Conservation (phyloP, 176 grass and related monocot species). For the Chrysopogon serrulatus region DNA sequence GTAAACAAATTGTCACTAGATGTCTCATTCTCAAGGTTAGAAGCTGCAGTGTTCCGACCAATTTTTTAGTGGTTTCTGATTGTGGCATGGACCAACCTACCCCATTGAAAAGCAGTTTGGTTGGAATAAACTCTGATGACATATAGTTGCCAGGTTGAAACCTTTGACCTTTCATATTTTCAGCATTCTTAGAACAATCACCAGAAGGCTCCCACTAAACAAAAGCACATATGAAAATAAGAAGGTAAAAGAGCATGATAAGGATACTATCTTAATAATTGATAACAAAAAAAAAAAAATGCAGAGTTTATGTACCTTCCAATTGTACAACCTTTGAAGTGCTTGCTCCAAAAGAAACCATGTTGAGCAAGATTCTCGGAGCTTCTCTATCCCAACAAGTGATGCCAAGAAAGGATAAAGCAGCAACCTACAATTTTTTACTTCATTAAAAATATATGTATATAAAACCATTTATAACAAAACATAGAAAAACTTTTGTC, state of each 20-base stretch:
- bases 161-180: slow-evolving; percentile 54
- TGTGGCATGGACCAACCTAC: slow-evolving; percentile 64
- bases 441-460: slow-evolving; percentile 7
- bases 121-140: slow-evolving; percentile 47
- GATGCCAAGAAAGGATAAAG: slow-evolving; percentile 90
- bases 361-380: slow-evolving; percentile 69
- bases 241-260: neutral
- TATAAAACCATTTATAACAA: slow-evolving; percentile 5
- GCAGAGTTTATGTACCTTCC: slow-evolving; percentile 59
- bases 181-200: slow-evolving; percentile 45
- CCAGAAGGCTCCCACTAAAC: slow-evolving; percentile 64
- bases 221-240: slow-evolving; percentile 15
- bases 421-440: slow-evolving; percentile 48
- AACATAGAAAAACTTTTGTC: neutral
- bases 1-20: slow-evolving; percentile 31
- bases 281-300: neutral
- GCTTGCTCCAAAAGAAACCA: slow-evolving; percentile 97
- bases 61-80: slow-evolving; percentile 56
- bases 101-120: slow-evolving; percentile 62
- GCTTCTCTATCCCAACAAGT: slow-evolving; percentile 83
- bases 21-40: slow-evolving; percentile 38
- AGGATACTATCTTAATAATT: neutral
- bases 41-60: slow-evolving; percentile 33
- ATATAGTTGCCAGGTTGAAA: slow-evolving; percentile 34
- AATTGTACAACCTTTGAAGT: slow-evolving; percentile 76